These are phyloP conservation scores for Buddleja alternifolia DNA, from an alignment of 257 asterid species.

Conservation along the genomic window DNA sequence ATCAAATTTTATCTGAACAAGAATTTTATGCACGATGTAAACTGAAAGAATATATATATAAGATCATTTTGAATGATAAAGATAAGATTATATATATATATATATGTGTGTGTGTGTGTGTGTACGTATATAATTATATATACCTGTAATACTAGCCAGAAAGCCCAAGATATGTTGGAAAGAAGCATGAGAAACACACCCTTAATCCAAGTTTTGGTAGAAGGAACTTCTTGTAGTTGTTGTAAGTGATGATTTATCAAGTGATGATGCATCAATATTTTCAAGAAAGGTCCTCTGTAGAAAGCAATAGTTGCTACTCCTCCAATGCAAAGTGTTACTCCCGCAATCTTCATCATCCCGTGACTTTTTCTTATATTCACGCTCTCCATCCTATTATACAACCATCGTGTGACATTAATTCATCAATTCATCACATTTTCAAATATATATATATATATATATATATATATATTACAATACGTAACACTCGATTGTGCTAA, in stretches of 20 bases:
- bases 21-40: no score
- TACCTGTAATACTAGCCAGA: constrained; percentile 86
- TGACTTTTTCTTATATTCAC: constrained; percentile 47
- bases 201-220: constrained; percentile 62
- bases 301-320: constrained; percentile 81
- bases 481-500: no score
- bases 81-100: not conserved
- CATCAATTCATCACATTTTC: not conserved
- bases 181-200: constrained; percentile 79
- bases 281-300: constrained; percentile 67
- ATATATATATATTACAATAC: no score
- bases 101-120: not conserved
- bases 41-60: not conserved
- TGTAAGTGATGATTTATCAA: constrained; percentile 45
- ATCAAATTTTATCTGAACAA: no score
- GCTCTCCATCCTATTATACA: constrained; percentile 57
- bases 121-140: no score
- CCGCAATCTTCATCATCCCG: constrained; percentile 62
- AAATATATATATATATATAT: no score
- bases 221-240: constrained; percentile 38
- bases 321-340: constrained; percentile 61
- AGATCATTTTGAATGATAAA: not conserved
- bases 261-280: constrained; percentile 65
- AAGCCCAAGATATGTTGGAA: constrained; percentile 60
- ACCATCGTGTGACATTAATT: no score